phyloP scores from a whole-genome alignment of 1,139 yeast genomes.

The Yamadazyma kanchanaburiensis region DNA sequence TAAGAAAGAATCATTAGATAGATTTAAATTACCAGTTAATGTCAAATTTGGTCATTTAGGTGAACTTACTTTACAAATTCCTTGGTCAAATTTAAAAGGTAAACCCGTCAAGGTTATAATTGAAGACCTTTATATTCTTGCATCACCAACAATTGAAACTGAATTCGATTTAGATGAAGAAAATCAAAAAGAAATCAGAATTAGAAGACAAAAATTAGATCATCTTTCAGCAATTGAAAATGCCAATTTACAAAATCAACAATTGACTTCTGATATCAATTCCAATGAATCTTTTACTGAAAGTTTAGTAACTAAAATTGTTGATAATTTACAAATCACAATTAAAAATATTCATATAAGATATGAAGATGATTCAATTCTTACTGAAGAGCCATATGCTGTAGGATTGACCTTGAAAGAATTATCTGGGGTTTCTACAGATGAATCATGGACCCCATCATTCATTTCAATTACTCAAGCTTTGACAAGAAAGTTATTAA shows the following conservation, averaged over 20 bases:
- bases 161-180: slow-evolving; percentile 67
- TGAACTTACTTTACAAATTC: slow-evolving; percentile 83
- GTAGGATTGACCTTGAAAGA: slow-evolving; percentile 82
- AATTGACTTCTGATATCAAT: slow-evolving; percentile 39
- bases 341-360: slow-evolving; percentile 88
- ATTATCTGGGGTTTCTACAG: slow-evolving; percentile 88
- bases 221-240: slow-evolving; percentile 60
- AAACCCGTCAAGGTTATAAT: slow-evolving; percentile 91
- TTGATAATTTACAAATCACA: slow-evolving; percentile 91
- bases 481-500: slow-evolving; percentile 73
- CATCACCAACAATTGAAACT: slow-evolving; percentile 60
- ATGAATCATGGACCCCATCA: slow-evolving; percentile 79
- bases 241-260: slow-evolving; percentile 40
- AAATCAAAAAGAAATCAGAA: slow-evolving; percentile 54
- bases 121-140: slow-evolving; percentile 82
- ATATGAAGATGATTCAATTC: slow-evolving; percentile 75
- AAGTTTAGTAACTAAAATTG: slow-evolving; percentile 79
- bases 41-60: slow-evolving; percentile 93
- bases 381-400: slow-evolving; percentile 72
- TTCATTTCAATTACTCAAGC: slow-evolving; percentile 72
- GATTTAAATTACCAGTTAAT: slow-evolving; percentile 79
- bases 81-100: slow-evolving; percentile 93
- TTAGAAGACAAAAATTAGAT: slow-evolving; percentile 66
- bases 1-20: slow-evolving; percentile 81
- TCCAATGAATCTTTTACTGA: slow-evolving; percentile 82